phyloP scores from a whole-genome alignment of 2,329 filamentous ascomycete species.

The Beauveria brongniartii region DNA sequence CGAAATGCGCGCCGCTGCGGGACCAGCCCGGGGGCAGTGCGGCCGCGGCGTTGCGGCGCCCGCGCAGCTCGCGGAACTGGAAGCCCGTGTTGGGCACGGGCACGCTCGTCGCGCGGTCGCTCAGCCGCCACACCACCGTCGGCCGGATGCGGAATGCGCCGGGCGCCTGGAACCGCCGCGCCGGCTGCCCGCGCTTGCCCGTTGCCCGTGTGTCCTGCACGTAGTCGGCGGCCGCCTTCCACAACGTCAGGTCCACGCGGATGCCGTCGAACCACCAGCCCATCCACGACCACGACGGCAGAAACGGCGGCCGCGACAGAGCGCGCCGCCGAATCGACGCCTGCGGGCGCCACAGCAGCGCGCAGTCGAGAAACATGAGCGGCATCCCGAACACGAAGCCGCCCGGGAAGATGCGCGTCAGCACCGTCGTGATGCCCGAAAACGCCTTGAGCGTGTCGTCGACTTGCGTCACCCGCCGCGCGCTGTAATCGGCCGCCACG shows the following conservation, averaged over 20 bases:
- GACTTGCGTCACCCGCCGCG: constrained; percentile 29
- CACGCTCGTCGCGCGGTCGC: constrained; percentile 27
- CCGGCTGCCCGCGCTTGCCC: constrained; percentile 22
- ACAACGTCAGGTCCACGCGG: constrained; percentile 33
- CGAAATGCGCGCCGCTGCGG: constrained; percentile 27
- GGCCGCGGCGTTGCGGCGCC: constrained; percentile 22
- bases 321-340: constrained; percentile 33
- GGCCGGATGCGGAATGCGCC: constrained; percentile 32
- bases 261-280: constrained; percentile 39
- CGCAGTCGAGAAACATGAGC: constrained; percentile 36
- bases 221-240: constrained; percentile 36
- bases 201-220: constrained; percentile 28
- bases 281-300: constrained; percentile 41
- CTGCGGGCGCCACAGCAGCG: constrained; percentile 36
- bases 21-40: constrained; percentile 33
- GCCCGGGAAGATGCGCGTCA: constrained; percentile 33
- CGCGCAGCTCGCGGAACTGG: constrained; percentile 30
- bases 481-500: constrained; percentile 36
- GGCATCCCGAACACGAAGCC: constrained; percentile 39
- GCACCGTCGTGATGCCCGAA: constrained; percentile 32
- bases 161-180: constrained; percentile 28
- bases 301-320: constrained; percentile 27
- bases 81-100: constrained; percentile 30
- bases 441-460: constrained; percentile 37
- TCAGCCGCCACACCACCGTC: constrained; percentile 31